Conservation (phyloP, 176 grass and related monocot genomes). For the Puccinellia tenuiflora region DNA sequence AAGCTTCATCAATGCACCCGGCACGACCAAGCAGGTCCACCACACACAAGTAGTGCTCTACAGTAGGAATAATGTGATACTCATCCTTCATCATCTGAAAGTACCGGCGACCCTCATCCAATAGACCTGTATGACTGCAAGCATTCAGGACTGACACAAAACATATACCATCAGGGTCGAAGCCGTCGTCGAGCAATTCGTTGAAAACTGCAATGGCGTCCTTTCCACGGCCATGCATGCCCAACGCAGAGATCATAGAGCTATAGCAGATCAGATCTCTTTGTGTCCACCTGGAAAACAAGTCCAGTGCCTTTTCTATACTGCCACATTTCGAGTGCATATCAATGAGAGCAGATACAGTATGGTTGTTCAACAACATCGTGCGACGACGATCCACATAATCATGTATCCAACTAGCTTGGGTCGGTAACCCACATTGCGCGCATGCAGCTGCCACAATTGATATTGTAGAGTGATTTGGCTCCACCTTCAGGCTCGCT, state of each 20-base stretch:
- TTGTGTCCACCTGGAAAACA: slow-evolving; percentile 36
- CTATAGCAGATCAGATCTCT: slow-evolving; percentile 43
- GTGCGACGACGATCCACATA: not conserved
- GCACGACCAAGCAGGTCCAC: slow-evolving; percentile 39
- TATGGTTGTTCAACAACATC: slow-evolving; percentile 37
- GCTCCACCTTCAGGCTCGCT: slow-evolving; percentile 8
- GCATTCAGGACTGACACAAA: slow-evolving; percentile 47
- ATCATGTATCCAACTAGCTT: slow-evolving; percentile 33
- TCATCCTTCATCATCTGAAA: slow-evolving; percentile 41
- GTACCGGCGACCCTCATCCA: slow-evolving; percentile 31
- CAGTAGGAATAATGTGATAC: slow-evolving; percentile 24
- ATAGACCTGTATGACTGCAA: slow-evolving; percentile 38
- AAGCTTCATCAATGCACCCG: slow-evolving; percentile 38
- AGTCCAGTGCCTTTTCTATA: slow-evolving; percentile 26
- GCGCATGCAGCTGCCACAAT: slow-evolving; percentile 31
- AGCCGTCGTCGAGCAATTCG: not conserved
- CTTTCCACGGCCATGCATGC: slow-evolving; percentile 34
- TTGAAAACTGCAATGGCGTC: slow-evolving; percentile 35
- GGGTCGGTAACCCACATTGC: slow-evolving; percentile 15
- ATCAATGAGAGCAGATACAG: slow-evolving; percentile 34
- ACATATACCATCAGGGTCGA: slow-evolving; percentile 37
- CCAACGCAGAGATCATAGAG: slow-evolving; percentile 42
- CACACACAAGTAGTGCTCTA: slow-evolving; percentile 35
- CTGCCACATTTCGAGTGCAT: slow-evolving; percentile 44
- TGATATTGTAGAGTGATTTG: slow-evolving; percentile 33